These are phyloP conservation scores for Chlorella sp. DNA, from an alignment of 139 green algal genomes.

Conservation along the genomic window DNA sequence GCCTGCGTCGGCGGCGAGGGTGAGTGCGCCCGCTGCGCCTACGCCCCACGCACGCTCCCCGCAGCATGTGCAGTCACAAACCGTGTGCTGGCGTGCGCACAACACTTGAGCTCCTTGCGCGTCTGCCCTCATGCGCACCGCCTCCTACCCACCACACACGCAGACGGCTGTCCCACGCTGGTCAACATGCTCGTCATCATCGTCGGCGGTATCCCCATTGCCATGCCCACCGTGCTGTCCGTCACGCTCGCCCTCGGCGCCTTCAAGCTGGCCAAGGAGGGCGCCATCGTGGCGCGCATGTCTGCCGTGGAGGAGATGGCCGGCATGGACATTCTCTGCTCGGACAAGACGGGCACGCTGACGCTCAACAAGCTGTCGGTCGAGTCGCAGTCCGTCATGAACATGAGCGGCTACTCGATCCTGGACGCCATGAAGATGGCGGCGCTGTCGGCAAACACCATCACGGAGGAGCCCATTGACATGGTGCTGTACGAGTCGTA, in stretches of 20 bases:
- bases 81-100: too few relatives aligned
- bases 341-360: conserved; percentile 87
- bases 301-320: conserved; percentile 87
- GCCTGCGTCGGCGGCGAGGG: conserved; percentile 52
- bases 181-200: conserved; percentile 88
- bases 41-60: too few relatives aligned
- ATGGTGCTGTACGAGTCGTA: conserved; percentile 68
- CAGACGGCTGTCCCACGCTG: conserved; percentile 70
- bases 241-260: conserved; percentile 86
- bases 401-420: conserved; percentile 18
- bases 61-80: too few relatives aligned
- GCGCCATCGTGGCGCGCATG: conserved; percentile 87
- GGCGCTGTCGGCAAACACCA: conserved; percentile 61
- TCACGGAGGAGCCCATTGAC: conserved; percentile 76
- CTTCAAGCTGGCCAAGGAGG: conserved; percentile 73
- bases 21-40: too few relatives aligned
- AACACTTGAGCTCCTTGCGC: too few relatives aligned
- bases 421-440: conserved; percentile 49
- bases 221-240: conserved; percentile 87
- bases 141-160: too few relatives aligned
- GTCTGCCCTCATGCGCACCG: too few relatives aligned
- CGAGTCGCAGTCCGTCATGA: conserved; percentile 19
- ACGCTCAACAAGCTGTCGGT: conserved; percentile 75
- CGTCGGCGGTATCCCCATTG: conserved; percentile 88
- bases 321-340: conserved; percentile 88